Percentiles rank a stretch among this genome's conserved stretches.
These are phyloP conservation scores for Kwoniella newhampshirensis DNA, from an alignment of 768 basidiomycete species.

Conservation along the genomic window DNA sequence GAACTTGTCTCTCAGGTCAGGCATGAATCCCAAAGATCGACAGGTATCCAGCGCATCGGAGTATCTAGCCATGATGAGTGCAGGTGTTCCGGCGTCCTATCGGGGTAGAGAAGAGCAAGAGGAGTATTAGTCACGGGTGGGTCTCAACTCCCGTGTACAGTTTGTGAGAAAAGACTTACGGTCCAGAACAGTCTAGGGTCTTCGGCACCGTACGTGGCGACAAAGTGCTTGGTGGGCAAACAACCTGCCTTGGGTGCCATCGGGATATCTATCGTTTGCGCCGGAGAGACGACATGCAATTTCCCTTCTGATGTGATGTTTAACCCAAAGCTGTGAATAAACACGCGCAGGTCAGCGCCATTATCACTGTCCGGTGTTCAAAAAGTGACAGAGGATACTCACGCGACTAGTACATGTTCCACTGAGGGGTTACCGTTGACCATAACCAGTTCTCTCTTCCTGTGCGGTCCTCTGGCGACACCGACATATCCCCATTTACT, in stretches of 20 bases:
- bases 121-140: too few relatives aligned
- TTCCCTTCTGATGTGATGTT: slow-evolving; percentile 21
- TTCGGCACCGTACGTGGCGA: slow-evolving; percentile 19
- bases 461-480: slow-evolving; percentile 19
- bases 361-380: background rate
- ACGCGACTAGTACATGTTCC: slow-evolving; percentile 22
- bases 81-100: slow-evolving; percentile 16
- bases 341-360: background rate
- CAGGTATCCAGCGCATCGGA: slow-evolving; percentile 7
- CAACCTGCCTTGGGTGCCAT: slow-evolving; percentile 21
- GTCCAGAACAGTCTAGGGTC: slow-evolving; percentile 25
- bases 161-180: slow-evolving; percentile 3
- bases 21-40: slow-evolving; percentile 8
- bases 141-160: background rate
- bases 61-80: slow-evolving; percentile 7
- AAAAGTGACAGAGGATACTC: background rate
- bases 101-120: background rate
- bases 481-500: slow-evolving; percentile 20
- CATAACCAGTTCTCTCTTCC: slow-evolving; percentile 15
- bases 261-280: slow-evolving; percentile 18
- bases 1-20: slow-evolving; percentile 6
- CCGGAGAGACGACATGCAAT: slow-evolving; percentile 10
- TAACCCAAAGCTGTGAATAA: slow-evolving; percentile 3
- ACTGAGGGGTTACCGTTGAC: slow-evolving; percentile 14
- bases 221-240: background rate